phyloP scores from a whole-genome alignment of 1,284 basidiomycete species.

The Melampsora larici-populina region DNA sequence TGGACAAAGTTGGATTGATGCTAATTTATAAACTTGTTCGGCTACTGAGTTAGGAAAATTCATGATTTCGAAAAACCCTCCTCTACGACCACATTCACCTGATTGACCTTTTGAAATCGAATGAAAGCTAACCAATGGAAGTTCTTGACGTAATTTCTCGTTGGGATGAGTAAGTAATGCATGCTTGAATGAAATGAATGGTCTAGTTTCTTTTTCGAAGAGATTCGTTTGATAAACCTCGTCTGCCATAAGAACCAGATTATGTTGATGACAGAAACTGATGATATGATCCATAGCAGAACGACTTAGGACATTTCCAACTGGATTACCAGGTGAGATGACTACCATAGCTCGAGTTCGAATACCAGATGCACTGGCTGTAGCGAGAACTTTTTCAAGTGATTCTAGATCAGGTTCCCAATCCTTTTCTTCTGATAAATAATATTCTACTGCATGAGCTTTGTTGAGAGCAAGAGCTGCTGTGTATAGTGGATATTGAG shows the following conservation, averaged over 20 bases:
- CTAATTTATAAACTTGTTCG: conserved; percentile 91
- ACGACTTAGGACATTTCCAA: conserved; percentile 73
- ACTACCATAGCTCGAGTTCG: conserved; percentile 78
- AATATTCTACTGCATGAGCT: conserved; percentile 80
- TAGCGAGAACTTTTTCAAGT: conserved; percentile 67
- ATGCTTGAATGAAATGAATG: conserved; percentile 90
- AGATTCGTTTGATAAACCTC: conserved; percentile 94
- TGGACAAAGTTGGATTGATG: conserved; percentile 80
- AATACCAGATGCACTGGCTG: conserved; percentile 66
- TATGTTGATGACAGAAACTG: conserved; percentile 73
- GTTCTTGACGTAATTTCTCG: conserved; percentile 61
- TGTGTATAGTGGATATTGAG: conserved; percentile 96
- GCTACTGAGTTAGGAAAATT: conserved; percentile 73
- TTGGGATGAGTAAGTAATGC: conserved; percentile 58
- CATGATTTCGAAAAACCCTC: conserved; percentile 85
- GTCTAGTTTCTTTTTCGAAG: conserved; percentile 64
- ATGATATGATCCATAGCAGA: conserved; percentile 71
- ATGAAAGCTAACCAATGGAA: conserved; percentile 78
- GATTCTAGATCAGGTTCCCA: conserved; percentile 76
- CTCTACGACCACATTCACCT: conserved; percentile 87
- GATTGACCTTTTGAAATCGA: conserved; percentile 90
- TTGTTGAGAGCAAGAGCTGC: conserved; percentile 82
- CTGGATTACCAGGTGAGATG: conserved; percentile 96
- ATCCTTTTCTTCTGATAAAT: conserved; percentile 73
- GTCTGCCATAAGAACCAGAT: conserved; percentile 84